Percentiles rank a stretch among this genome's conserved stretches.
Evolutionary conservation across 164 flowering plant species (phyloP).

Genomic region (Vitis cinerea): DNA sequence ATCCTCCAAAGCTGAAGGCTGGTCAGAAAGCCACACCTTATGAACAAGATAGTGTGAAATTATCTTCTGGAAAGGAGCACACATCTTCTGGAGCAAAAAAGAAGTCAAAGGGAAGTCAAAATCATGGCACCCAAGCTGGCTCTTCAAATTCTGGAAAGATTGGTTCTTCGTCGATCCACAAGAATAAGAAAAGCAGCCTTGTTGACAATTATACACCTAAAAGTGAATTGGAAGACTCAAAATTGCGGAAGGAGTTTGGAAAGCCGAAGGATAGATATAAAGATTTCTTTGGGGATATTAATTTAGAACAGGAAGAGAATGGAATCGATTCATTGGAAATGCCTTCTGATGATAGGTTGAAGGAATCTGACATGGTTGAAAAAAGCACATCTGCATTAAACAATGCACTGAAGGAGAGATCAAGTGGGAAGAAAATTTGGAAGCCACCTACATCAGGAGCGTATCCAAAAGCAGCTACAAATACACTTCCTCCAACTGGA

Average conservation of each 20-base stretch:
- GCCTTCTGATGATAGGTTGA: conserved; percentile 25
- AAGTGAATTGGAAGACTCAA: conserved; percentile 22
- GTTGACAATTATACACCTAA: conserved; percentile 16
- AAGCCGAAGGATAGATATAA: conserved; percentile 39
- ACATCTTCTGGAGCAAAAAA: conserved; percentile 27
- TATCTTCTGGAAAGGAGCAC: conserved; percentile 13
- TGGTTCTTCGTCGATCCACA: conserved; percentile 22
- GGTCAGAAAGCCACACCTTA: conserved; percentile 9
- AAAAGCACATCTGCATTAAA: conserved; percentile 21
- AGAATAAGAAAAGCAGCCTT: conserved; percentile 19
- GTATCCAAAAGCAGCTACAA: conserved; percentile 18
- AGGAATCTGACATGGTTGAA: conserved; percentile 35
- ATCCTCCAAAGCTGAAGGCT: conserved; percentile 24
- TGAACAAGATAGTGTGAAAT: conserved; percentile 18
- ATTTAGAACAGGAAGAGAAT: conserved; percentile 37
- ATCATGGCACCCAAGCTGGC: conserved; percentile 7
- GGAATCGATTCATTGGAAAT: conserved; percentile 25
- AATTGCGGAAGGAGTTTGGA: conserved; percentile 32
- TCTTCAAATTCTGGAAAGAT: background rate
- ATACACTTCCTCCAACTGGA: conserved; percentile 20
- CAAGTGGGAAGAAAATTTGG: conserved; percentile 30
- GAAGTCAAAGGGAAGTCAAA: conserved; percentile 33
- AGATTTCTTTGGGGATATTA: conserved; percentile 59
- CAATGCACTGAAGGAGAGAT: conserved; percentile 34
- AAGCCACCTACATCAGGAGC: conserved; percentile 26